Base-by-base conservation (phyloP, 192 early-diverging fungal species). In the Endogone sp. region DNA sequence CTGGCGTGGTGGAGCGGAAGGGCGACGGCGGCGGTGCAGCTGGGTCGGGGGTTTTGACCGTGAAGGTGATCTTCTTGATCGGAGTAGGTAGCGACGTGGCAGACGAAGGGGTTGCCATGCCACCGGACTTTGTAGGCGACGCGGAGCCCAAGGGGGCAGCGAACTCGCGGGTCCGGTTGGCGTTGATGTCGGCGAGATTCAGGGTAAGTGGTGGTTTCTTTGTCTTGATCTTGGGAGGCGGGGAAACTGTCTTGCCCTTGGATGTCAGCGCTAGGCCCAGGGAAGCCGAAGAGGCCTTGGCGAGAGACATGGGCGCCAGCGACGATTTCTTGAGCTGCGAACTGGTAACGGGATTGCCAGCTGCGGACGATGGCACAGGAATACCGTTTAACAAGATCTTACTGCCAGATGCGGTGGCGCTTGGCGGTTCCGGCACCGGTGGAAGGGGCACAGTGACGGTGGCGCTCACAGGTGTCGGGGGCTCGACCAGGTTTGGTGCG, bases 1-100 rank as follows among this genome's bases (percentile, higher is more conserved):
- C 56, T 56, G 56, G 56, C 16, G 16, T 56, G n/a, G 49, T 11
- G 68, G 61, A 13, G 71, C 3, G 68, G 28, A 21, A 60, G 71
- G 44, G 21, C 21, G 69, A 31, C 24, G 72, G 59, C 6, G 59
- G 10, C 10, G 59, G 59, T 8, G 22, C 27, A 10, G 59, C 24
- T 21, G 22, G 59, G 21, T 60, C 27, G 59, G 59, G 24, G 10
- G 27, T 23, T 10, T 60, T 60, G 10, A 60, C 59, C 8, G 22
- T 60, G 8, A 60, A 21, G 10, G 10, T 6, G 59, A 28, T 23
- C 10, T 21, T 11, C n/a, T 56, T 56, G 55, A n/a, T 49, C 9
- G 37, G 37, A 49, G 37, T 49, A 11, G 37, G 37, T 49, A 49
- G 16, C 6, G 37, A 49, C 16, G 37, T 49, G 16, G 37, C 37